Base-by-base conservation (phyloP, 2,329 filamentous ascomycete genomes). In the Colletotrichum godetiae region DNA sequence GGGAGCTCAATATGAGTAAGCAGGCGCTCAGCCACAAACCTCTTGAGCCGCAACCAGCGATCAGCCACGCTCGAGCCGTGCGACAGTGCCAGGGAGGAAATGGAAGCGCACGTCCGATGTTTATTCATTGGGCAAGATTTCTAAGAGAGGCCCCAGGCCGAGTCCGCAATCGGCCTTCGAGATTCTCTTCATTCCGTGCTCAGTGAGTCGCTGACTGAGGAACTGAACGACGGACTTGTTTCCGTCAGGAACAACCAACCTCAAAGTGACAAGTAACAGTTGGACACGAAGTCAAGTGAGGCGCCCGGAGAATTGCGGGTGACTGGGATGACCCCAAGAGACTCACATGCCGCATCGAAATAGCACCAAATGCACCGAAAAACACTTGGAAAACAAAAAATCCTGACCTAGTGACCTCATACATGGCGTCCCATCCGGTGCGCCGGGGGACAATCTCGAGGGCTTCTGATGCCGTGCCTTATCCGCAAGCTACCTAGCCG, bases 351-450 rank as follows among this genome's bases (percentile, higher is more conserved):
- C 37, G 71, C 56, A 61, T 61, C 35, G 55, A 64, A 53, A 12
- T 29, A 33, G 24, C 22, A 42, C 60, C 27, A 60, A 65, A 49
- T 37, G 12, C 66, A 22, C 35, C 46, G 55, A 55, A 56, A 64
- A 61, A 56, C 60, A 63, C 42, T 55, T 56, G 53, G 12, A 42
- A 49, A 49, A 22, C 24, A 22, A 65, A 65, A 46, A 61, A 65
- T 35, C 49, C 46, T 49, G 61, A 62, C 60, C 71, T 35, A 65
- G 60, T 73, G 71, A 73, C 61, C 71, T 73, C 71, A 73, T 73
- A 65, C 60, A 35, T 53, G 46, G 67, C 56, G 35, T 65, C 60
- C 58, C 55, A 61, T 66, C 71, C 61, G 67, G 46, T 71, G 67
- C 61, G 67, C 71, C 56, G 71, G 70, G 42, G 67, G 53, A 15